These are phyloP conservation scores for Rosa chinensis DNA, from an alignment of 306 rosid genomes.

Conservation along the genomic window DNA sequence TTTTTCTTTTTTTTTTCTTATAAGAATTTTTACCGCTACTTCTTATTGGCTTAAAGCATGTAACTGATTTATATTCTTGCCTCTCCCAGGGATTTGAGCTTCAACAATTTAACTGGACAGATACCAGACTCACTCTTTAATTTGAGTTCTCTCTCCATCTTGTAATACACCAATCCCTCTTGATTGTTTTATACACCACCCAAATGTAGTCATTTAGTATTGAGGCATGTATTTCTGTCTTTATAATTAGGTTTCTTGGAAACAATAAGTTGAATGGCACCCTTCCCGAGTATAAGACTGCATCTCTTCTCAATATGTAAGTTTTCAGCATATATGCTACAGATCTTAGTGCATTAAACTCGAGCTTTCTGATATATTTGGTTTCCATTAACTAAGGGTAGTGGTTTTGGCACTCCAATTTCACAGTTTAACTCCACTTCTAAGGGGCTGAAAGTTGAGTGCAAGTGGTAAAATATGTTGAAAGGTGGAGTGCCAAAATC, in stretches of 20 bases:
- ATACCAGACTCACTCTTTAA: slow-evolving; percentile 61
- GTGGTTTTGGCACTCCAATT: not conserved
- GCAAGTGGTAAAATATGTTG: not conserved
- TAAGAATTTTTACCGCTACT: too few relatives aligned
- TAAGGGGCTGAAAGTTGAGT: not conserved
- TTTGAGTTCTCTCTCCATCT: slow-evolving; percentile 48
- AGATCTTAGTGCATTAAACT: not conserved
- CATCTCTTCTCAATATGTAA: slow-evolving; percentile 58
- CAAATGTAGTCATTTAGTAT: not conserved
- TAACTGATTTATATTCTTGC: too few relatives aligned
- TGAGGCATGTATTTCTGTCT: slow-evolving; percentile 16
- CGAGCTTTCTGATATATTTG: not conserved
- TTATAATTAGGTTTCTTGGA: slow-evolving; percentile 64
- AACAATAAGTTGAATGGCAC: slow-evolving; percentile 64
- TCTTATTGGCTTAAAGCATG: too few relatives aligned
- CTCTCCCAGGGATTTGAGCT: too few relatives aligned
- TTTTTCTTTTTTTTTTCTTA: too few relatives aligned
- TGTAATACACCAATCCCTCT: slow-evolving; percentile 48
- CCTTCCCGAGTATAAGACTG: slow-evolving; percentile 39
- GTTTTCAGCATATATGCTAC: slow-evolving; percentile 23
- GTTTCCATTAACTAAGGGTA: not conserved
- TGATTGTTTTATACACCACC: slow-evolving; percentile 5
- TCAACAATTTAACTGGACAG: too few relatives aligned
- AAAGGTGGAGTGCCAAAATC: not conserved
- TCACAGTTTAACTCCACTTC: not conserved